Conservation (phyloP, 2,329 filamentous ascomycete genomes). For the Diaporthe ampelina region DNA sequence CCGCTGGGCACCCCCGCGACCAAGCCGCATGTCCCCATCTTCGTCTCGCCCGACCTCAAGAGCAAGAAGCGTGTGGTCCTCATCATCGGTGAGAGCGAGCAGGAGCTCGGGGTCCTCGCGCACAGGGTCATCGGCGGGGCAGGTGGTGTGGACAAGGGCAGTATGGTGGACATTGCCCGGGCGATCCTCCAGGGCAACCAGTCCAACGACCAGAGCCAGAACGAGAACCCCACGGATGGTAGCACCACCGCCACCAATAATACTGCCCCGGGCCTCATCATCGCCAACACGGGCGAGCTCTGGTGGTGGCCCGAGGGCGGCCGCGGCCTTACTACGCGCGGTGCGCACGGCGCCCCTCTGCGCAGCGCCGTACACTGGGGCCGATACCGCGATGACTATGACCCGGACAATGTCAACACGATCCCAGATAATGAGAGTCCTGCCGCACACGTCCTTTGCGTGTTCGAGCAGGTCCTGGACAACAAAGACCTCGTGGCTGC, state of each 20-base stretch:
- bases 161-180: slow-evolving; percentile 73
- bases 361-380: slow-evolving; percentile 72
- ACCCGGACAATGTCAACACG: slow-evolving; percentile 63
- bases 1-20: slow-evolving; percentile 63
- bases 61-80: slow-evolving; percentile 76
- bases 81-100: slow-evolving; percentile 78
- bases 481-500: slow-evolving; percentile 57
- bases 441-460: slow-evolving; percentile 73
- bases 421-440: slow-evolving; percentile 72
- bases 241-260: slow-evolving; percentile 48
- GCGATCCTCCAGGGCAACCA: slow-evolving; percentile 52
- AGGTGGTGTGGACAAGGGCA: slow-evolving; percentile 79
- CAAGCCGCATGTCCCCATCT: slow-evolving; percentile 77
- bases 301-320: slow-evolving; percentile 79
- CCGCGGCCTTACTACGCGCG: slow-evolving; percentile 70
- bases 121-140: slow-evolving; percentile 74
- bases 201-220: not conserved
- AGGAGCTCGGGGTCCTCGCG: slow-evolving; percentile 82
- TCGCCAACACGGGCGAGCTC: slow-evolving; percentile 84
- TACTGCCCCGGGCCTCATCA: slow-evolving; percentile 68
- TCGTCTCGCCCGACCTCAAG: slow-evolving; percentile 68
- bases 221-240: not conserved
- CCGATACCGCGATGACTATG: slow-evolving; percentile 59
- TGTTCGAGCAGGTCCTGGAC: slow-evolving; percentile 76
- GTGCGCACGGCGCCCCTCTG: slow-evolving; percentile 72